Percentiles rank a stretch among this genome's conserved stretches.
These are phyloP conservation scores for Tetrahymena elliotti DNA, from an alignment of 73 alveolate genomes.

Conservation along the genomic window DNA sequence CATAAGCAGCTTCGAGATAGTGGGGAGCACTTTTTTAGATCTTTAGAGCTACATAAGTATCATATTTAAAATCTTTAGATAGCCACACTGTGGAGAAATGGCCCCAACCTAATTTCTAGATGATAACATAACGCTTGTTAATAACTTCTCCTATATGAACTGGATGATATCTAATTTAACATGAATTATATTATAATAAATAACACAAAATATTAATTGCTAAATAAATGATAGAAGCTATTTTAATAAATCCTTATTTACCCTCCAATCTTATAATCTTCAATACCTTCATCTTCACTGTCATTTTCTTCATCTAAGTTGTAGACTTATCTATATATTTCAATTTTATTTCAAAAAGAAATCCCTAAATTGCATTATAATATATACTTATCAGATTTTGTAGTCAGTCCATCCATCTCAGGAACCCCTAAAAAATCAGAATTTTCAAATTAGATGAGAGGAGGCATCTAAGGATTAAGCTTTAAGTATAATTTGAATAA, in stretches of 20 bases:
- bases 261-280: constrained; percentile 43
- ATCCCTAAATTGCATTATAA: background rate
- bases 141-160: constrained; percentile 88
- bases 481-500: background rate
- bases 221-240: background rate
- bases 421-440: background rate
- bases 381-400: background rate
- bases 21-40: constrained; percentile 78
- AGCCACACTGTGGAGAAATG: constrained; percentile 88
- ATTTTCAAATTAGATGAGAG: background rate
- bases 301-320: constrained; percentile 34
- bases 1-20: constrained; percentile 74
- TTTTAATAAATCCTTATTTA: background rate
- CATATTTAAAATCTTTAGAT: constrained; percentile 74
- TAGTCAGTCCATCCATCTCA: background rate
- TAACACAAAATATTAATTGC: background rate
- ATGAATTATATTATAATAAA: background rate
- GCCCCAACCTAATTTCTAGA: constrained; percentile 90
- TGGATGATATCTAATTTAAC: constrained; percentile 71
- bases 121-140: constrained; percentile 75
- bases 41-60: constrained; percentile 81
- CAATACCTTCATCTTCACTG: constrained; percentile 46
- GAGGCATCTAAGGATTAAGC: background rate
- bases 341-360: background rate
- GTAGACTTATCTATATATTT: background rate